These are phyloP conservation scores for Aspergillus coremiiformis DNA, from an alignment of 495 filamentous ascomycete species.

Conservation along the genomic window DNA sequence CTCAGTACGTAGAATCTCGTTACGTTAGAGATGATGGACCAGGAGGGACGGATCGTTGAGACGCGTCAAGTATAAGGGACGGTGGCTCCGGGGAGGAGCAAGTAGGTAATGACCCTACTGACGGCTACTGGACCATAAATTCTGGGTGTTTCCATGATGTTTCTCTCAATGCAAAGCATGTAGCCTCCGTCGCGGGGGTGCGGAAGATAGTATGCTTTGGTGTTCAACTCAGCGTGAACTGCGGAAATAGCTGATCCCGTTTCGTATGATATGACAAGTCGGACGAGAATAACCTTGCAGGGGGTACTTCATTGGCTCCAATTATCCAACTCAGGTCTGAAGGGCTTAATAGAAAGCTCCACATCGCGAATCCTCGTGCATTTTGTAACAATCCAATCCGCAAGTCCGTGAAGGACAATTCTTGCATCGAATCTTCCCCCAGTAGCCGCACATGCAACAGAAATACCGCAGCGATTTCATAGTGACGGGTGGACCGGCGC, in stretches of 20 bases:
- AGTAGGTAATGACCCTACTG: too few relatives aligned
- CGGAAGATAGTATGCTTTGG: too few relatives aligned
- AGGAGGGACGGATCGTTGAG: too few relatives aligned
- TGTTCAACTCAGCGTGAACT: too few relatives aligned
- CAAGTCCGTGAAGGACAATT: conserved; percentile 77
- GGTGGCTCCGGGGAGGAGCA: too few relatives aligned
- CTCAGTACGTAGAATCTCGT: too few relatives aligned
- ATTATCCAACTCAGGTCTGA: neutral
- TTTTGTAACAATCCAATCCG: conserved; percentile 70
- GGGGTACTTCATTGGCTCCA: neutral
- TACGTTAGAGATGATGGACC: too few relatives aligned
- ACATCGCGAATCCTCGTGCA: conserved; percentile 76
- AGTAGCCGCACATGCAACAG: conserved; percentile 88
- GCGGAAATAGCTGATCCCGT: too few relatives aligned
- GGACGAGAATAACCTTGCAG: neutral
- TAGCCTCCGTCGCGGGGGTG: neutral
- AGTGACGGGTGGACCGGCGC: conserved; percentile 47
- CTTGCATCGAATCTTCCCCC: conserved; percentile 78
- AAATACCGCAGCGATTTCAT: conserved; percentile 59
- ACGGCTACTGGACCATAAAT: too few relatives aligned
- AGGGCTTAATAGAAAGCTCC: conserved; percentile 46
- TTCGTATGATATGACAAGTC: too few relatives aligned
- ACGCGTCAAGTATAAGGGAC: too few relatives aligned
- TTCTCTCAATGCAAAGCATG: neutral
- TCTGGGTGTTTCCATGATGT: too few relatives aligned